Evolutionary conservation across 129 eudicot genomes (phyloP).

Genomic region (Gnaphalium uliginosum): DNA sequence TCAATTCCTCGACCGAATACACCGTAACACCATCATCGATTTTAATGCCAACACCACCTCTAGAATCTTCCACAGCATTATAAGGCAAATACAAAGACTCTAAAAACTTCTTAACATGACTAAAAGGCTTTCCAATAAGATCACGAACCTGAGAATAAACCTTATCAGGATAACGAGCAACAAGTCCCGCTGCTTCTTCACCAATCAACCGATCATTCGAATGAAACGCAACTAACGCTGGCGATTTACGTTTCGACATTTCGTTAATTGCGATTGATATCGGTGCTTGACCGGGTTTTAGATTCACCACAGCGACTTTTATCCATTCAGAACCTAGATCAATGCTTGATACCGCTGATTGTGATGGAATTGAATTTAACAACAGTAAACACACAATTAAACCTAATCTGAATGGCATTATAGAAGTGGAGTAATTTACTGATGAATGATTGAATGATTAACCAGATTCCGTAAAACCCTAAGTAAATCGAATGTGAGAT

Average conservation of each 20-base stretch:
- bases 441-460: background rate
- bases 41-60: constrained; percentile 50
- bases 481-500: constrained; percentile 25
- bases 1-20: constrained; percentile 79
- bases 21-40: constrained; percentile 54
- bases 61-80: constrained; percentile 43
- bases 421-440: constrained; percentile 3
- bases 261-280: constrained; percentile 94
- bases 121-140: constrained; percentile 57
- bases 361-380: constrained; percentile 33
- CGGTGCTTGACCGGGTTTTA: constrained; percentile 88
- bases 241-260: constrained; percentile 96
- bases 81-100: constrained; percentile 55
- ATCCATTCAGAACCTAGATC: constrained; percentile 97
- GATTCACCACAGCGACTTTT: constrained; percentile 93
- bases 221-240: constrained; percentile 75
- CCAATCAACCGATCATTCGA: constrained; percentile 73
- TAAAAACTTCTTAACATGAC: constrained; percentile 28
- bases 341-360: constrained; percentile 90
- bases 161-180: constrained; percentile 80
- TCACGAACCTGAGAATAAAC: constrained; percentile 69
- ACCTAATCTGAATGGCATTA: constrained; percentile 32
- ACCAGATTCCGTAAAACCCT: constrained; percentile 19
- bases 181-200: constrained; percentile 76
- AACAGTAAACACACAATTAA: constrained; percentile 29